These are phyloP conservation scores for Miamiensis avidus DNA, from an alignment of 169 alveolate genomes.

Conservation along the genomic window DNA sequence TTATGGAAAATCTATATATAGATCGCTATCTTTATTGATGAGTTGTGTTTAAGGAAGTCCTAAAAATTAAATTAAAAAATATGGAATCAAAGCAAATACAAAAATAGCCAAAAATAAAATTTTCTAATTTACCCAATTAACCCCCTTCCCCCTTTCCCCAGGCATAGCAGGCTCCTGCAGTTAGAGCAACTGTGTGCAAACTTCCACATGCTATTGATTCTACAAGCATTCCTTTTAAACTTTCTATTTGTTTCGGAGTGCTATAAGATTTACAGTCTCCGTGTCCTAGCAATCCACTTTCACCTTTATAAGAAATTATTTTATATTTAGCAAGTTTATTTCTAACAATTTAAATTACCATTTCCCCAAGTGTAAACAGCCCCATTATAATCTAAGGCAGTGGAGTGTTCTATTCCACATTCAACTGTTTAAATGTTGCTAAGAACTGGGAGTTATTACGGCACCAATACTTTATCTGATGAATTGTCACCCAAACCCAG, in stretches of 20 bases:
- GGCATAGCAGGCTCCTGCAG: slow-evolving; percentile 70
- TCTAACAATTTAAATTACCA: slow-evolving; percentile 36
- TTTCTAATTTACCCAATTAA: slow-evolving; percentile 67
- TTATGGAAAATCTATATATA: slow-evolving; percentile 15
- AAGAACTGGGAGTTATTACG: neutral
- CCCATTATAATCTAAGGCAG: slow-evolving; percentile 56
- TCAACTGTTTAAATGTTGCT: slow-evolving; percentile 4
- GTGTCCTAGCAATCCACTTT: slow-evolving; percentile 58
- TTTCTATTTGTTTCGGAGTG: slow-evolving; percentile 38
- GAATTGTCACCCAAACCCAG: slow-evolving; percentile 13
- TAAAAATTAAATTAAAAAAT: neutral
- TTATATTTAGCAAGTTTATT: neutral
- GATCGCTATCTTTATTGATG: slow-evolving; percentile 3
- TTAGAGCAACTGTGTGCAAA: slow-evolving; percentile 76
- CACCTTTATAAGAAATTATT: slow-evolving; percentile 28
- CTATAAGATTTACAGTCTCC: slow-evolving; percentile 3
- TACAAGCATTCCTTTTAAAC: slow-evolving; percentile 25
- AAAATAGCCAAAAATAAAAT: neutral
- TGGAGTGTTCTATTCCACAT: slow-evolving; percentile 84
- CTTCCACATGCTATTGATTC: slow-evolving; percentile 71
- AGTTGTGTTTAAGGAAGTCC: neutral
- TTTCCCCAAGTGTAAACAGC: slow-evolving; percentile 80
- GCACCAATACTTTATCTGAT: neutral
- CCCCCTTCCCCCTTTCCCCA: slow-evolving; percentile 91
- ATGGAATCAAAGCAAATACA: neutral